phyloP scores from a whole-genome alignment of 345 rosid genomes.

The Rhizophora apiculata region DNA sequence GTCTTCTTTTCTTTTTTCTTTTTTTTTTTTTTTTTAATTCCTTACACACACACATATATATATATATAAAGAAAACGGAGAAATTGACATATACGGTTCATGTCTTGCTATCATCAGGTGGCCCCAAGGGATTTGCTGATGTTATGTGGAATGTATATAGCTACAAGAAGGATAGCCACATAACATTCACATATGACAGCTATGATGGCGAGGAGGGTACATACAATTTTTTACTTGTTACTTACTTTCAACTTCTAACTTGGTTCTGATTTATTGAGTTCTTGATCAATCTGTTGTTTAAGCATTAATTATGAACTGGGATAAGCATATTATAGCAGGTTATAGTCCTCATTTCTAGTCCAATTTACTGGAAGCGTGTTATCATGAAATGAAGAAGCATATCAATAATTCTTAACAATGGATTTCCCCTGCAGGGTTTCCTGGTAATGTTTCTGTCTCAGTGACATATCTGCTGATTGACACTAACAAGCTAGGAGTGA shows the following conservation, averaged over 20 bases:
- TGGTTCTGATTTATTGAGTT: no score
- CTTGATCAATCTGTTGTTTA: no score
- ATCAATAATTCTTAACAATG: no score
- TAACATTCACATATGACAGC: conserved; percentile 59
- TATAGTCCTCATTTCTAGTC: no score
- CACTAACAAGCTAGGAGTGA: conserved; percentile 45
- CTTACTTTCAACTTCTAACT: no score
- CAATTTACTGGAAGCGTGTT: no score
- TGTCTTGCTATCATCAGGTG: conserved; percentile 41
- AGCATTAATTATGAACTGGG: no score
- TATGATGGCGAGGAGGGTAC: conserved; percentile 72
- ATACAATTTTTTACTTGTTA: no score
- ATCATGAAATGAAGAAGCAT: no score
- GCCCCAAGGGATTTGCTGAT: conserved; percentile 59
- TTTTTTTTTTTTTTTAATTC: background rate
- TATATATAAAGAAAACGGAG: no score
- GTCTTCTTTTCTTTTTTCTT: background rate
- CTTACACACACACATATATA: background rate
- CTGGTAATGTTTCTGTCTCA: conserved; percentile 54
- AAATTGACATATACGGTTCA: background rate
- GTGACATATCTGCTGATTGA: conserved; percentile 62
- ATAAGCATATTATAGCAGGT: no score
- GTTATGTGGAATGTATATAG: conserved; percentile 59
- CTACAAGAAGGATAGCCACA: conserved; percentile 35
- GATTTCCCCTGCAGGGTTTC: conserved; percentile 50